A percentile compares a stretch with the other conserved stretches of the same genome.
Evolutionary conservation across 495 filamentous ascomycete species (phyloP).

Genomic region (Filosporella fistucella): DNA sequence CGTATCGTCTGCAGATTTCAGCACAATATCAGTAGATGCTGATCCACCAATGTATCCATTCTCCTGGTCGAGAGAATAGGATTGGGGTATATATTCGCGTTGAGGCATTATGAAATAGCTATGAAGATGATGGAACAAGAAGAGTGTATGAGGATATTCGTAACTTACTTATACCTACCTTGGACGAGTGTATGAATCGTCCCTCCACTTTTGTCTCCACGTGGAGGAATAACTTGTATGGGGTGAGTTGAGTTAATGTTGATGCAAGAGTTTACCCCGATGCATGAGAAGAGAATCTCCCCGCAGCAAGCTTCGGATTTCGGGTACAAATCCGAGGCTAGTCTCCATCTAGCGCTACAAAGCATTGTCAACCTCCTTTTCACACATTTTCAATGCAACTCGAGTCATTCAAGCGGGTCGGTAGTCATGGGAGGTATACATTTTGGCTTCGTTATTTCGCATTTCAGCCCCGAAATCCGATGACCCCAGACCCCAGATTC

Average conservation of each 20-base stretch:
- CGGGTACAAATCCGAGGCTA: constrained; percentile 10
- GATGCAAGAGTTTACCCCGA: not conserved
- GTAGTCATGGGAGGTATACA: not conserved
- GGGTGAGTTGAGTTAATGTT: not conserved
- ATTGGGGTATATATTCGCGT: constrained; percentile 42
- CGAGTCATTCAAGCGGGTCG: not conserved
- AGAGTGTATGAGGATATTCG: too few relatives aligned
- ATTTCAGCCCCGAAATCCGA: constrained; percentile 14
- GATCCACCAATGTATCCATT: constrained; percentile 10
- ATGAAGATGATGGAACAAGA: too few relatives aligned
- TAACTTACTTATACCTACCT: constrained; percentile 2
- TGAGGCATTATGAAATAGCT: constrained; percentile 42
- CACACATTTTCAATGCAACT: not conserved
- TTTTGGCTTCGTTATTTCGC: not conserved
- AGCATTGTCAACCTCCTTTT: too few relatives aligned
- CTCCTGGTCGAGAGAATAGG: constrained; percentile 30
- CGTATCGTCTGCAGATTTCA: too few relatives aligned
- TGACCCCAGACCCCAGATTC: constrained; percentile 9
- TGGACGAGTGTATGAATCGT: not conserved
- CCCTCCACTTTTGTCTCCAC: not conserved
- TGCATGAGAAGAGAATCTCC: not conserved
- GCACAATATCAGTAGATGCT: constrained; percentile 34
- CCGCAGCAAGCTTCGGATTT: constrained; percentile 7
- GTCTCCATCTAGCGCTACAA: not conserved
- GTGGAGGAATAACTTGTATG: not conserved